phyloP scores from a whole-genome alignment of 2,329 filamentous ascomycete genomes.

The Rhynchosporium secalis region DNA sequence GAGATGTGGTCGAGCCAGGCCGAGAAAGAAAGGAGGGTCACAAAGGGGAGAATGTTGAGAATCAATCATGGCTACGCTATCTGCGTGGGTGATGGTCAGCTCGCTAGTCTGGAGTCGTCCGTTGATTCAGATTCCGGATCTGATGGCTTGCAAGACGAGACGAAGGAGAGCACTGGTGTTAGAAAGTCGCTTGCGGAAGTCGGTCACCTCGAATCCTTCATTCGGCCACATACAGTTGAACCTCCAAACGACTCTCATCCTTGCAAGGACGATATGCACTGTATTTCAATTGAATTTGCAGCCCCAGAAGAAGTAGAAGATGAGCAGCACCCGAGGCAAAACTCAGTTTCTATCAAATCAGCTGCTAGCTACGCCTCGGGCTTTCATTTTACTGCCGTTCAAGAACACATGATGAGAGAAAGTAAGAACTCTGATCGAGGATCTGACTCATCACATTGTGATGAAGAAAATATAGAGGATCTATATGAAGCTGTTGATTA shows the following conservation, averaged over 20 bases:
- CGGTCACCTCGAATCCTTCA: too few relatives aligned
- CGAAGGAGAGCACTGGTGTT: background rate
- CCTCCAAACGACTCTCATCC: too few relatives aligned
- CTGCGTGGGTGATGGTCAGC: background rate
- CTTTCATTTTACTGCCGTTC: slow-evolving; percentile 3
- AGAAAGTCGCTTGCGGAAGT: too few relatives aligned
- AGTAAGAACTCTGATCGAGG: background rate
- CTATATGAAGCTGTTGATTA: background rate
- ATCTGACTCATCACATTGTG: too few relatives aligned
- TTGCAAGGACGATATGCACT: too few relatives aligned
- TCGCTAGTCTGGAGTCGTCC: background rate
- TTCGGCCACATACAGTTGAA: too few relatives aligned
- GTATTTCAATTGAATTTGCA: too few relatives aligned
- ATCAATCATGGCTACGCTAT: too few relatives aligned
- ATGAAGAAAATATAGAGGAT: background rate
- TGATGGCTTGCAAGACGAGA: background rate
- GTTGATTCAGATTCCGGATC: background rate
- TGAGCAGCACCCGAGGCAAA: background rate
- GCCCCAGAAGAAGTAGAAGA: background rate
- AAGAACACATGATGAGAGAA: background rate
- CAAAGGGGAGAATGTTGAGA: too few relatives aligned
- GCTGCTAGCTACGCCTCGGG: background rate
- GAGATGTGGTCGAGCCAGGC: background rate
- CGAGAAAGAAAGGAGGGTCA: too few relatives aligned
- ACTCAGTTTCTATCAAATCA: background rate